Percentiles rank a stretch among this genome's conserved stretches.
phyloP scores from a whole-genome alignment of 768 basidiomycete genomes.

The Naganishia randhawae region DNA sequence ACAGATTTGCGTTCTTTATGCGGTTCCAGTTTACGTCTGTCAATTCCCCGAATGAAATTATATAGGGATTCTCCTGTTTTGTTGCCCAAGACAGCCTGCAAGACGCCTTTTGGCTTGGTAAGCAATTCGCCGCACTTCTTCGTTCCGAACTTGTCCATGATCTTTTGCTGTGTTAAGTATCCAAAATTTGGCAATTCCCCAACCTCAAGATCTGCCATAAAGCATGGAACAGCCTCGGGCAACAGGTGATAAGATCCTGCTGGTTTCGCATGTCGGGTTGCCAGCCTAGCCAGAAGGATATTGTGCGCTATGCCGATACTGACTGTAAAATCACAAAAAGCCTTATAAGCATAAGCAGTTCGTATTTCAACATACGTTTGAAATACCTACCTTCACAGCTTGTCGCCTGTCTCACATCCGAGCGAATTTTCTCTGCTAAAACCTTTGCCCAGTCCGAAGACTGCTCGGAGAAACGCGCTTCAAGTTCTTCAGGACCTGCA shows the following conservation, averaged over 20 bases:
- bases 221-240: constrained; percentile 44
- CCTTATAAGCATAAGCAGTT: constrained; percentile 28
- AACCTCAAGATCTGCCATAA: constrained; percentile 52
- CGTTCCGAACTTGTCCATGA: constrained; percentile 70
- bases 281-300: constrained; percentile 85
- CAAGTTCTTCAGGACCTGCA: neutral
- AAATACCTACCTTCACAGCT: constrained; percentile 69
- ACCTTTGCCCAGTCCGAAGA: constrained; percentile 64
- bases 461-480: neutral
- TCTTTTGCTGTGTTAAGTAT: constrained; percentile 68
- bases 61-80: constrained; percentile 78
- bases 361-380: neutral
- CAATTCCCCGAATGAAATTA: constrained; percentile 77
- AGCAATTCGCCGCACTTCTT: constrained; percentile 66
- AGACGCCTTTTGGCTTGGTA: constrained; percentile 60
- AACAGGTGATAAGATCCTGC: constrained; percentile 76
- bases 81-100: constrained; percentile 73
- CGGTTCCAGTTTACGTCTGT: constrained; percentile 71
- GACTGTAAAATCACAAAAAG: constrained; percentile 54
- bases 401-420: constrained; percentile 70
- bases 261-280: constrained; percentile 86
- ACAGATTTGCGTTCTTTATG: constrained; percentile 86
- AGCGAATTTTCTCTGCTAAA: constrained; percentile 75
- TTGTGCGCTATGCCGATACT: constrained; percentile 90
- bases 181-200: constrained; percentile 86